phyloP scores from a whole-genome alignment of 73 alveolate species.

The Breviolum minutum region DNA sequence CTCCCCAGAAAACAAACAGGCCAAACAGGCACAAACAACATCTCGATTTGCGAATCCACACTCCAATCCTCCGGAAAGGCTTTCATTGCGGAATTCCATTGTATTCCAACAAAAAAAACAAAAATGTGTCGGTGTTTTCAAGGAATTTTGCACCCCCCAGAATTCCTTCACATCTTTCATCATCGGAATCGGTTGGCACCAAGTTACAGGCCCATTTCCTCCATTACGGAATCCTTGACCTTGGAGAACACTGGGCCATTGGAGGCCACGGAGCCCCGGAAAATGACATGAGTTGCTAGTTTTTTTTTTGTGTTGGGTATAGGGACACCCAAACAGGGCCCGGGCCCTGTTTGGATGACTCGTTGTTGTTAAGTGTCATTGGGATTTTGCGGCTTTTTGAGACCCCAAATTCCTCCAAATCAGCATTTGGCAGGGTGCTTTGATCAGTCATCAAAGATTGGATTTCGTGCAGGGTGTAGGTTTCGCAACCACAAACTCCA shows the following conservation, averaged over 20 bases:
- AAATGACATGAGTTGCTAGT: neutral
- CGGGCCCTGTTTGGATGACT: too few relatives aligned
- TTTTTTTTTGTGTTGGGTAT: neutral
- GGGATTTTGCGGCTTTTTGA: neutral
- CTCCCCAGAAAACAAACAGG: too few relatives aligned
- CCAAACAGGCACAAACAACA: too few relatives aligned
- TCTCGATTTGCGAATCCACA: neutral
- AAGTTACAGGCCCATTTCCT: conserved; percentile 38
- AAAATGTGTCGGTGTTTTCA: too few relatives aligned
- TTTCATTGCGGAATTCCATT: too few relatives aligned
- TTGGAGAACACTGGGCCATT: conserved; percentile 89
- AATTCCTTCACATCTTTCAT: neutral
- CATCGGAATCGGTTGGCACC: neutral
- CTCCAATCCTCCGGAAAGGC: neutral
- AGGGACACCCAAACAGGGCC: too few relatives aligned
- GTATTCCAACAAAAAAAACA: neutral
- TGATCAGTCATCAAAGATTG: neutral
- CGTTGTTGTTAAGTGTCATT: too few relatives aligned
- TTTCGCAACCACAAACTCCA: neutral
- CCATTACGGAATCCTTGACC: conserved; percentile 67
- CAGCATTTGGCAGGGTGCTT: neutral
- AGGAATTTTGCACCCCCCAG: too few relatives aligned
- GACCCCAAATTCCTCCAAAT: neutral
- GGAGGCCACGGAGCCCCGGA: conserved; percentile 6
- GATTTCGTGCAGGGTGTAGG: neutral